These are phyloP conservation scores for Neophaeococcomyces mojaviensis DNA, from an alignment of 2,329 filamentous ascomycete genomes.

Conservation along the genomic window DNA sequence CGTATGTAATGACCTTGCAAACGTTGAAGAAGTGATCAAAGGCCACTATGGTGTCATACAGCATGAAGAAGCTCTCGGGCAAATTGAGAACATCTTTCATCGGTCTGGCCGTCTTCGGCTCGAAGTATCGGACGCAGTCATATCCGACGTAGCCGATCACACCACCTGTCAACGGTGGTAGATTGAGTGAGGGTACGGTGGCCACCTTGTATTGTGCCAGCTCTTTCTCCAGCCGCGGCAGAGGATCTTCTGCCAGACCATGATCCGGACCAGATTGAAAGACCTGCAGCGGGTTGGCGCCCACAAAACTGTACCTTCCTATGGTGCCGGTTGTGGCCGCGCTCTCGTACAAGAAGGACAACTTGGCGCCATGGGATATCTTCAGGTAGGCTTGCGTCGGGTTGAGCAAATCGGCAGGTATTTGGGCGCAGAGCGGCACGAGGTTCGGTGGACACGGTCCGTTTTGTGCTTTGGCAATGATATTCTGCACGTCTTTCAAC, in stretches of 20 bases:
- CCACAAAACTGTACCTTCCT: conserved; percentile 91
- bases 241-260: conserved; percentile 74
- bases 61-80: conserved; percentile 92
- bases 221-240: conserved; percentile 74
- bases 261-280: conserved; percentile 82
- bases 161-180: conserved; percentile 83
- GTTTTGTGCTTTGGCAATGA: conserved; percentile 45
- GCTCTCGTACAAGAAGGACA: conserved; percentile 93
- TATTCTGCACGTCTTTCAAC: conserved; percentile 51
- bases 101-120: conserved; percentile 85
- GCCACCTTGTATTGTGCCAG: conserved; percentile 72
- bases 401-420: conserved; percentile 86
- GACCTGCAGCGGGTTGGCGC: conserved; percentile 69
- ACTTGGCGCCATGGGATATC: conserved; percentile 47
- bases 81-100: conserved; percentile 83
- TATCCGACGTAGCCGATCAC: conserved; percentile 96
- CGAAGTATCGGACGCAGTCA: conserved; percentile 95
- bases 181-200: conserved; percentile 68
- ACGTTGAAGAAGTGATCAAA: conserved; percentile 93
- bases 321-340: conserved; percentile 86
- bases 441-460: conserved; percentile 62
- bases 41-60: conserved; percentile 88
- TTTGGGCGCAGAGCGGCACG: conserved; percentile 73
- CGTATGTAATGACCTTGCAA: conserved; percentile 87
- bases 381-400: conserved; percentile 95